A percentile compares a stretch with the other conserved stretches of the same genome.
Conservation (phyloP, 2,329 filamentous ascomycete genomes). For the Xylariaceae sp. region DNA sequence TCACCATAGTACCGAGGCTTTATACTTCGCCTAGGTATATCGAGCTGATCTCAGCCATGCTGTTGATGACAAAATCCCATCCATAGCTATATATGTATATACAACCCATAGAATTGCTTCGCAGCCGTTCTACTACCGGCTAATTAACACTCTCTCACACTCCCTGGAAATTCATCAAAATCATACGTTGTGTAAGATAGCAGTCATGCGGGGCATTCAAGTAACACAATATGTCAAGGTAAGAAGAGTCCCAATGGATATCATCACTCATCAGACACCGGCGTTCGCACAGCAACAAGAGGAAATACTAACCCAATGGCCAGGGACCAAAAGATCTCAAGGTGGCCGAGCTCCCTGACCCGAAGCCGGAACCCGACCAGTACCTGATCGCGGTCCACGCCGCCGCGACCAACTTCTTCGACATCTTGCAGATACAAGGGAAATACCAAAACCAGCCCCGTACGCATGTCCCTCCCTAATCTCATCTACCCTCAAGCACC, state of each 20-base stretch:
- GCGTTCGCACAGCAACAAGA: not conserved
- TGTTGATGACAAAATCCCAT: too few relatives aligned
- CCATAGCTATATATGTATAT: too few relatives aligned
- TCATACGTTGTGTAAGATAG: not conserved
- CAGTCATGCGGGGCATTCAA: conserved; percentile 74
- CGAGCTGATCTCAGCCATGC: not conserved
- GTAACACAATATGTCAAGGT: conserved; percentile 76
- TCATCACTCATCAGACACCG: conserved; percentile 2
- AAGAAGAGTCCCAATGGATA: conserved; percentile 24
- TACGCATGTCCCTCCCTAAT: conserved; percentile 34
- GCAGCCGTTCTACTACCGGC: not conserved
- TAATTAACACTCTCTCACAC: not conserved
- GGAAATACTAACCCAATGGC: conserved; percentile 1
- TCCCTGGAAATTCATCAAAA: not conserved
- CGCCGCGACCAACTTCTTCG: conserved; percentile 93
- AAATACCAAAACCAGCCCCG: conserved; percentile 93
- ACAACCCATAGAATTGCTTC: too few relatives aligned
- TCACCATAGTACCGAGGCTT: conserved; percentile 23
- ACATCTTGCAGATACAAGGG: conserved; percentile 90
- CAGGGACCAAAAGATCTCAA: conserved; percentile 79
- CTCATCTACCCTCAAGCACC: not conserved
- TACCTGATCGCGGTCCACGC: conserved; percentile 89
- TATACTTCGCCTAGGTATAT: not conserved
- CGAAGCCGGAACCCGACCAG: conserved; percentile 69
- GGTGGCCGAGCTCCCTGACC: conserved; percentile 75